Conservation (phyloP, 352 stramenopile genomes). For the Pythium aphanidermatum region DNA sequence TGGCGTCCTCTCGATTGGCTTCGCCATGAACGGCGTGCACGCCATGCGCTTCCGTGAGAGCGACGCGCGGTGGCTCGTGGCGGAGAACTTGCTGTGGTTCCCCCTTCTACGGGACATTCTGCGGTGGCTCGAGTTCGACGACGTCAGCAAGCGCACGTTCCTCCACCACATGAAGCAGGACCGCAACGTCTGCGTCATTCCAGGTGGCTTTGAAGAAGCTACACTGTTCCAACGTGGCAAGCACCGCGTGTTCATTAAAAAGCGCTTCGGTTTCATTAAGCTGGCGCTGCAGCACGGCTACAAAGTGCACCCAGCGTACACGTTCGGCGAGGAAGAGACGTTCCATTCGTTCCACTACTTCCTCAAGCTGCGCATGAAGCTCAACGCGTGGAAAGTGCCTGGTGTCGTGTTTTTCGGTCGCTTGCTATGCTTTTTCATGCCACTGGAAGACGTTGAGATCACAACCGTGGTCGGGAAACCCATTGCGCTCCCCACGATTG, state of each 20-base stretch:
- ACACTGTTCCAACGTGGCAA: slow-evolving; percentile 74
- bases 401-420: slow-evolving; percentile 73
- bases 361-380: slow-evolving; percentile 60
- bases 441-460: slow-evolving; percentile 60
- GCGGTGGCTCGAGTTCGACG: slow-evolving; percentile 60
- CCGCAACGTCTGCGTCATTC: slow-evolving; percentile 75
- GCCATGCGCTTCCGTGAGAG: slow-evolving; percentile 39
- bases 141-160: slow-evolving; percentile 46
- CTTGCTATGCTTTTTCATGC: slow-evolving; percentile 79
- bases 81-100: slow-evolving; percentile 66
- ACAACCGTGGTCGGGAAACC: slow-evolving; percentile 88
- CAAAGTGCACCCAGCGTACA: slow-evolving; percentile 87
- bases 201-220: slow-evolving; percentile 93
- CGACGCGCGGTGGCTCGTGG: slow-evolving; percentile 54
- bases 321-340: slow-evolving; percentile 88
- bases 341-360: slow-evolving; percentile 85
- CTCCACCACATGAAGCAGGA: slow-evolving; percentile 36
- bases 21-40: slow-evolving; percentile 48
- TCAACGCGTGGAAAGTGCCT: slow-evolving; percentile 83
- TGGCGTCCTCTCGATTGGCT: slow-evolving; percentile 50
- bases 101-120: slow-evolving; percentile 60
- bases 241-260: slow-evolving; percentile 90
- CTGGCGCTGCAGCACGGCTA: slow-evolving; percentile 89
- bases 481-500: slow-evolving; percentile 80
- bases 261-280: slow-evolving; percentile 92